These are phyloP conservation scores for Colletotrichum australisinense DNA, from an alignment of 2,329 filamentous ascomycete species.

Conservation along the genomic window DNA sequence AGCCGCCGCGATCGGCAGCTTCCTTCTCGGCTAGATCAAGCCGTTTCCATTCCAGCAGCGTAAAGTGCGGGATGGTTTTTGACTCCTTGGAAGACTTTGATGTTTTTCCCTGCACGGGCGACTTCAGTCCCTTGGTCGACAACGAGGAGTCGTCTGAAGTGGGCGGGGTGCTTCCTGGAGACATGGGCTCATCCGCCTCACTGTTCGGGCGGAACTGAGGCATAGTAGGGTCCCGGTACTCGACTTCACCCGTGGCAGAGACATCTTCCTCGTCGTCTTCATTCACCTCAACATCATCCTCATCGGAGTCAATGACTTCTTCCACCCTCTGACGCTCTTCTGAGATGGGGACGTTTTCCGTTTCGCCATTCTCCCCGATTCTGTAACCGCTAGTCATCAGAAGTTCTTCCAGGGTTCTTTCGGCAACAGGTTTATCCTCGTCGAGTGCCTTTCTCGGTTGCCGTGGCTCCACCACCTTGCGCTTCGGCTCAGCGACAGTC, in stretches of 20 bases:
- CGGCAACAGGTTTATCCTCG: constrained; percentile 39
- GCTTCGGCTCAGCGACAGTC: constrained; percentile 24
- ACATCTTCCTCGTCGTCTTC: constrained; percentile 38
- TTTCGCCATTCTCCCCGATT: constrained; percentile 42
- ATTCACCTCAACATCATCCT: constrained; percentile 30
- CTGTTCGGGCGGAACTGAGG: constrained; percentile 76
- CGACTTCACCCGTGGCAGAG: constrained; percentile 28
- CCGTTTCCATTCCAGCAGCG: constrained; percentile 60
- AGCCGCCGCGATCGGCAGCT: constrained; percentile 78
- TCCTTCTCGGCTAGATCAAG: constrained; percentile 76
- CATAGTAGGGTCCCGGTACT: constrained; percentile 69
- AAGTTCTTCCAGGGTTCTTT: constrained; percentile 52
- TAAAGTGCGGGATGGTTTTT: constrained; percentile 44
- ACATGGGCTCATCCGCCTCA: constrained; percentile 36
- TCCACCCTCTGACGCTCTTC: constrained; percentile 30
- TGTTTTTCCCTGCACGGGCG: constrained; percentile 27
- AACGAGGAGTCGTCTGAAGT: constrained; percentile 6
- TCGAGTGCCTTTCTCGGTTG: constrained; percentile 36
- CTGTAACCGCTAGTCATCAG: constrained; percentile 58
- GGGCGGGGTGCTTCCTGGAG: not conserved
- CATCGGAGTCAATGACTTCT: constrained; percentile 32
- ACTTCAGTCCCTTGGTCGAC: not conserved
- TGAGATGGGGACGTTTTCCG: not conserved
- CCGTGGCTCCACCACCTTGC: constrained; percentile 19
- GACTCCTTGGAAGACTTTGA: constrained; percentile 38